Evolutionary conservation across 495 filamentous ascomycete genomes (phyloP).

Genomic region (Amphirosellinia nigrospora): DNA sequence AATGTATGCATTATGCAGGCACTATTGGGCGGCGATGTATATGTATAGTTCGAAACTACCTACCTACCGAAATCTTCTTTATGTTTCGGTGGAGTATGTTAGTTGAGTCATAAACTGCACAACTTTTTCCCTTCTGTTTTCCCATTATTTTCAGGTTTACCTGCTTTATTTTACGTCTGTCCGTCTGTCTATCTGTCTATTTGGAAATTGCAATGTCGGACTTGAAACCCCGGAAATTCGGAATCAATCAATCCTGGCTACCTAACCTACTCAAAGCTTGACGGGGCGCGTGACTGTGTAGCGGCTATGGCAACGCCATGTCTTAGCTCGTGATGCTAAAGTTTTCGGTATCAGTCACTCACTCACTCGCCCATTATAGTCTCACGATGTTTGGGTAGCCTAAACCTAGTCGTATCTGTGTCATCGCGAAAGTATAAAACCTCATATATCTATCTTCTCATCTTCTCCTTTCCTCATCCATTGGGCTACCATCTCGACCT

Average conservation of each 20-base stretch:
- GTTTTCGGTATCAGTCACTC: not conserved
- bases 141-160: not conserved
- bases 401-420: not conserved
- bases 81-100: not conserved
- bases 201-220: not conserved
- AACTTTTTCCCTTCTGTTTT: not conserved
- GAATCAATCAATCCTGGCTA: not conserved
- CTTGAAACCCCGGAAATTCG: not conserved
- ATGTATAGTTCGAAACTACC: not conserved
- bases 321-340: not conserved
- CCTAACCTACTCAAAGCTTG: not conserved
- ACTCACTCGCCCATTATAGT: not conserved
- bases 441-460: not conserved
- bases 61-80: slow-evolving; percentile 8
- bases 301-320: not conserved
- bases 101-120: not conserved
- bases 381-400: slow-evolving; percentile 9
- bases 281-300: not conserved
- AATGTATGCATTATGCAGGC: slow-evolving; percentile 2
- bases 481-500: not conserved
- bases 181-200: no score
- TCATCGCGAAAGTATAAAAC: not conserved
- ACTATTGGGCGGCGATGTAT: slow-evolving; percentile 6
- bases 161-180: no score
- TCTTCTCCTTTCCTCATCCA: not conserved